Conservation (phyloP, 192 early-diverging fungal genomes). For the Backusella sp. region DNA sequence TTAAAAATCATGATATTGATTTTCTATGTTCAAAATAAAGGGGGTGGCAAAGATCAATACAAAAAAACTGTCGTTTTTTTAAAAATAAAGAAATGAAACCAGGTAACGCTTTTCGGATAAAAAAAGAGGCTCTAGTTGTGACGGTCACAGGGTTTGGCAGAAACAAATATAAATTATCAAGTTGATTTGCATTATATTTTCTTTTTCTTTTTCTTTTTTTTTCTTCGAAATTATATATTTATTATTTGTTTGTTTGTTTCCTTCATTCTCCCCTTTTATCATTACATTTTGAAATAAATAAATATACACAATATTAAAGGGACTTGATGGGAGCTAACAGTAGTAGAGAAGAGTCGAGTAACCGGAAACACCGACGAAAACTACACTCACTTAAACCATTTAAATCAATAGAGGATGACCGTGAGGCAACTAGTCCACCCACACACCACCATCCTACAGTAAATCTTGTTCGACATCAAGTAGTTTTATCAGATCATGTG, state of each 20-base stretch:
- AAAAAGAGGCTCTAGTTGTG: background rate
- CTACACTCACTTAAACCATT: background rate
- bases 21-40: background rate
- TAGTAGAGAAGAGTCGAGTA: constrained; percentile 6
- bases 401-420: background rate
- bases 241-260: background rate
- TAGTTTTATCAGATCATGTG: constrained; percentile 18
- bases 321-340: background rate
- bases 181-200: background rate
- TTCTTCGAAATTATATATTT: background rate
- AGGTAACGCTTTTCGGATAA: background rate
- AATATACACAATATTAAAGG: background rate
- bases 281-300: background rate
- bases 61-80: background rate
- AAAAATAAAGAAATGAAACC: constrained; percentile 1
- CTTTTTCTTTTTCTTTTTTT: background rate
- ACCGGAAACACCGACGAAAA: background rate
- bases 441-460: background rate
- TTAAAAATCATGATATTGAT: background rate
- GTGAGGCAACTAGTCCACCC: background rate
- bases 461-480: constrained; percentile 21
- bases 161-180: constrained; percentile 3
- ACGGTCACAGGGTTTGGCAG: constrained; percentile 12
- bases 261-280: background rate
- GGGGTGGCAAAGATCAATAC: background rate